These are phyloP conservation scores for Ophiocordyceps robertsii DNA, from an alignment of 2,329 filamentous ascomycete genomes.

Conservation along the genomic window DNA sequence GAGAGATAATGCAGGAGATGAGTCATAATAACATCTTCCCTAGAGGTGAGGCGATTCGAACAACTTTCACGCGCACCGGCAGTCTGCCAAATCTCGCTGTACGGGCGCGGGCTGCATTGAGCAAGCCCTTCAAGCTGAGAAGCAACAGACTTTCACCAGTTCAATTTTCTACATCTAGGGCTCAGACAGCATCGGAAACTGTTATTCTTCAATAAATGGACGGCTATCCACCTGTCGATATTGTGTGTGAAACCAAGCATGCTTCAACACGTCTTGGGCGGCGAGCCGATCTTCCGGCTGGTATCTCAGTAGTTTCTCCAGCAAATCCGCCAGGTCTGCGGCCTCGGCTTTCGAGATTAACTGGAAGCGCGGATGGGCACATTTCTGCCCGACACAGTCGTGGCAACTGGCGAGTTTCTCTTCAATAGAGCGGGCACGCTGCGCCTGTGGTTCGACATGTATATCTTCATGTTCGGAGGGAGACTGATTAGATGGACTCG, in stretches of 20 bases:
- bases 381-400: background rate
- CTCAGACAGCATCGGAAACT: no score
- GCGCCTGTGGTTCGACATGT: background rate
- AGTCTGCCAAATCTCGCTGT: no score
- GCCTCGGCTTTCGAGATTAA: background rate
- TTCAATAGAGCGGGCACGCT: background rate
- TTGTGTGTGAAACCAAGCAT: background rate
- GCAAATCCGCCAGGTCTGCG: background rate
- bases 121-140: no score
- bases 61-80: no score
- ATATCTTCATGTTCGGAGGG: background rate
- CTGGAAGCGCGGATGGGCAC: background rate
- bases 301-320: background rate
- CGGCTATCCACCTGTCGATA: no score
- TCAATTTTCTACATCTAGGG: no score
- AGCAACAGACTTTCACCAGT: no score
- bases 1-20: no score
- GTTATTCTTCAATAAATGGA: no score
- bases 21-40: no score
- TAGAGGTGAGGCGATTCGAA: no score
- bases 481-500: background rate
- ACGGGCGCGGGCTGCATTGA: no score
- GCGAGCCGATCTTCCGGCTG: background rate
- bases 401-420: background rate
- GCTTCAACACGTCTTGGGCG: constrained; percentile 8